These are phyloP conservation scores for Colletotrichum liaoningense DNA, from an alignment of 2,329 filamentous ascomycete species.

Conservation along the genomic window DNA sequence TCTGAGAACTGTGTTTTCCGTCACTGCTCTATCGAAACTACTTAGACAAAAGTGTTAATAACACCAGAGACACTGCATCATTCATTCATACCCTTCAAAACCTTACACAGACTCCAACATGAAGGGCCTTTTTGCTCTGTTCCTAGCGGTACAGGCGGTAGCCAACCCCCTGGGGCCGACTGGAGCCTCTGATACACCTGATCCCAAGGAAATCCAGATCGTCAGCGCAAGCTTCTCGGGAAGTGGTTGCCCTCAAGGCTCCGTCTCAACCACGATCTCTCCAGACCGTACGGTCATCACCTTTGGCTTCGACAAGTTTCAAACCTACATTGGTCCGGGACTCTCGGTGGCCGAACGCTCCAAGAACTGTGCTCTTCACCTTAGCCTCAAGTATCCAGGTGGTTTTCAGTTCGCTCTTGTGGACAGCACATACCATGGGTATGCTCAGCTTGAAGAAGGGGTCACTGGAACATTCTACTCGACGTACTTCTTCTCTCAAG, in stretches of 20 bases:
- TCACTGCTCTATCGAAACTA: not conserved
- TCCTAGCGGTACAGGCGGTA: constrained; percentile 50
- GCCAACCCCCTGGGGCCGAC: constrained; percentile 48
- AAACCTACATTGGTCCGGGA: constrained; percentile 59
- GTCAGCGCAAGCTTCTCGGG: constrained; percentile 53
- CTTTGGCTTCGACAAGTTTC: constrained; percentile 59
- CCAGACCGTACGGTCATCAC: constrained; percentile 58
- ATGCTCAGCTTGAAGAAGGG: constrained; percentile 57
- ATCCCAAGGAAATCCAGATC: constrained; percentile 55
- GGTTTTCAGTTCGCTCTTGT: constrained; percentile 60
- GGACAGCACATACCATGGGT: constrained; percentile 61
- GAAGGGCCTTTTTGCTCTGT: constrained; percentile 47
- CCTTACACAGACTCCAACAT: constrained; percentile 43
- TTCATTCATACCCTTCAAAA: not conserved
- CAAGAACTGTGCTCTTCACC: constrained; percentile 61
- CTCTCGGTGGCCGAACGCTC: constrained; percentile 48
- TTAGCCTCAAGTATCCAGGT: constrained; percentile 58
- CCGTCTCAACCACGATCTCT: constrained; percentile 55
- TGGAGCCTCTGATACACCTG: constrained; percentile 48
- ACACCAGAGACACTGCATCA: not conserved
- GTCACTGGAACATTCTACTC: constrained; percentile 58
- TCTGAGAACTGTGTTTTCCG: not conserved
- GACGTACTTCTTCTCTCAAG: constrained; percentile 61
- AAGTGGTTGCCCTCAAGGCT: constrained; percentile 57
- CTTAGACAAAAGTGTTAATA: not conserved